Base-by-base conservation (phyloP, 352 stramenopile genomes). In the Globisporangium radiosum region DNA sequence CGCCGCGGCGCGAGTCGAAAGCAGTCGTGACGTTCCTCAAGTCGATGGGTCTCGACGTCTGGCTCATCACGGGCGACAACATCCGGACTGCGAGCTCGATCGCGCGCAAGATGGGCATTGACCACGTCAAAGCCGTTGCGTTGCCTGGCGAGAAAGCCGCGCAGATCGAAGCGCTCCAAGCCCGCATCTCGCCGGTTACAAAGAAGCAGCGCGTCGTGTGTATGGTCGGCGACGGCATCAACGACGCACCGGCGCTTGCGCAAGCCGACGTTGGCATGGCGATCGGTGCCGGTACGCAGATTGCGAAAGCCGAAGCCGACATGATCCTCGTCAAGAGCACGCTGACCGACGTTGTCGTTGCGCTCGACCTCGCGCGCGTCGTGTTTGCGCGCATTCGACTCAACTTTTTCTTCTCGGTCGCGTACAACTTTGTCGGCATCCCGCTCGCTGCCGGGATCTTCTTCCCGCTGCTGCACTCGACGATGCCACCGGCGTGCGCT, bases 181-280 rank as follows among this genome's bases (percentile, higher is more conserved):
- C 68, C 65, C 81, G 78, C 33, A 67, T 88, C 56, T 88, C 85
- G 40, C 75, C 81, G 1, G 11, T 78, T n/a, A 96, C 85, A 1
- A 65, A 77, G 63, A 89, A 83, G 60, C 72, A 84, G 33, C 76
- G 88, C 50, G 78, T 98, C 14, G 73, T 98, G 9, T 90, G 81
- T 45, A 97, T 98, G 82, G 84, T 97, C 52, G 93, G 94, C 25
- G 93, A 98, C 60, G 94, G 94, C 37, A 96, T 99, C 53, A 99
- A 98, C 70, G 95, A 99, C 72, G 93, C 92, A 7, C 94, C 94
- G 10, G 92, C 95, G 1, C 65, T 98, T 9, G 86, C 90, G 7
- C 84, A 96, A 55, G 90, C 93, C 10, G 90, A 98, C 63, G 76
- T 98, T 5, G 92, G 94, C 7, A 92, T 98, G 71, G 92, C 94